A percentile compares a stretch with the other conserved stretches of the same genome.
phyloP scores from a whole-genome alignment of 208 protist genomes.

The Trypanosoma conorhini region DNA sequence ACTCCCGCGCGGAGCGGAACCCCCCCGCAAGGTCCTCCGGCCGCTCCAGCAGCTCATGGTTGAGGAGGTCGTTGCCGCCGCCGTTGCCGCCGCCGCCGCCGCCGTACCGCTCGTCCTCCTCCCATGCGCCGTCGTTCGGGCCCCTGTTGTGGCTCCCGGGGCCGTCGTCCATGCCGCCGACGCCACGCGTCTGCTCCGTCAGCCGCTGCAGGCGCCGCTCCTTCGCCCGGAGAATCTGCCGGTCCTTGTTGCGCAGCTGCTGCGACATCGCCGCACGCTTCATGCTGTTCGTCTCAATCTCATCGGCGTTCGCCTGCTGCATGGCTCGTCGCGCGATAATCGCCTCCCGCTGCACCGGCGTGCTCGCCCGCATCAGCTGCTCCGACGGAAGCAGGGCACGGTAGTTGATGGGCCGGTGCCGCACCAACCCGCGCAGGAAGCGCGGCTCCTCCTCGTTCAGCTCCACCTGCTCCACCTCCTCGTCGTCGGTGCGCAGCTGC shows the following conservation, averaged over 20 bases:
- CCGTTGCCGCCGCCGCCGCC: conserved; percentile 14
- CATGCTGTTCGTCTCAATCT: conserved; percentile 75
- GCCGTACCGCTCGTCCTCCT: conserved; percentile 16
- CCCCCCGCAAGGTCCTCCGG: conserved; percentile 52
- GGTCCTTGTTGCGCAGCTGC: conserved; percentile 77
- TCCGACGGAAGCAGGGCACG: conserved; percentile 75
- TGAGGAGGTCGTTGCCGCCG: conserved; percentile 42
- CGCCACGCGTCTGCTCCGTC: conserved; percentile 11
- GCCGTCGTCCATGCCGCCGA: background rate
- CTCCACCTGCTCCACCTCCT: conserved; percentile 72
- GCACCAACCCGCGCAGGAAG: conserved; percentile 73
- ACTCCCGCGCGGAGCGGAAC: conserved; percentile 47
- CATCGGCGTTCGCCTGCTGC: conserved; percentile 45
- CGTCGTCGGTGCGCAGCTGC: conserved; percentile 62
- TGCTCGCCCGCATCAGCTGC: conserved; percentile 71
- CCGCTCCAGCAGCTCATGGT: conserved; percentile 64
- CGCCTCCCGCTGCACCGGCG: conserved; percentile 78
- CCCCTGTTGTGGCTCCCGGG: conserved; percentile 28
- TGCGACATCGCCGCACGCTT: conserved; percentile 69
- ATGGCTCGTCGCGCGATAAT: conserved; percentile 68
- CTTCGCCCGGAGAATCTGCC: conserved; percentile 62
- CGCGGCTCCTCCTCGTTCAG: conserved; percentile 84
- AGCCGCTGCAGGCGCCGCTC: conserved; percentile 28
- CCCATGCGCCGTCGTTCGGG: conserved; percentile 9
- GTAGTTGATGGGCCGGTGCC: conserved; percentile 80